Evolutionary conservation across 768 basidiomycete genomes (phyloP).

Genomic region (Serendipita sp.): DNA sequence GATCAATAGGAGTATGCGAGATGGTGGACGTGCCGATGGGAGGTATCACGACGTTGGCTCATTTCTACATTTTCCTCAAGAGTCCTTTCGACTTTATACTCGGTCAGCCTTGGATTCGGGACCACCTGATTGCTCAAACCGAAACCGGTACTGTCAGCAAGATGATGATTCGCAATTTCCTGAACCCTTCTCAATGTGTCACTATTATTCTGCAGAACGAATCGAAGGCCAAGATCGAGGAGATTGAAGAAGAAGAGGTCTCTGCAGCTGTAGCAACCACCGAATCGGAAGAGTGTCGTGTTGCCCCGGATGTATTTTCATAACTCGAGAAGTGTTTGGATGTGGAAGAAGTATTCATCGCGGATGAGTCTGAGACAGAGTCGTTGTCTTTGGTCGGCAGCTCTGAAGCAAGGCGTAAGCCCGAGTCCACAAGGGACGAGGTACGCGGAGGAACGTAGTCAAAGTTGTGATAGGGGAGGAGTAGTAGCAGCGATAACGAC

Average conservation of each 20-base stretch:
- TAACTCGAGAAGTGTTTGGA: too few species aligned
- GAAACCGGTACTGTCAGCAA: background rate
- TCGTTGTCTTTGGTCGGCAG: background rate
- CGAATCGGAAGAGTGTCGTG: too few species aligned
- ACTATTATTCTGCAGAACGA: background rate
- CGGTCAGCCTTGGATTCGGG: background rate
- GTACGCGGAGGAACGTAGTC: too few species aligned
- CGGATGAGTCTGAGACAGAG: too few species aligned
- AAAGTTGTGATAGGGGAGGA: too few species aligned
- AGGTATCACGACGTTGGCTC: background rate
- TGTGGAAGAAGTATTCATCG: too few species aligned
- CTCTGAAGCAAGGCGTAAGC: background rate
- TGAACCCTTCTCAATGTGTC: background rate
- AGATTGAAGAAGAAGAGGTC: background rate
- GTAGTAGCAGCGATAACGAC: too few species aligned
- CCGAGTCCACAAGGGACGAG: background rate
- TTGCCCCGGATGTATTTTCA: too few species aligned
- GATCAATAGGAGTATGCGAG: background rate
- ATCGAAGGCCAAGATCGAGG: background rate
- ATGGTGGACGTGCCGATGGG: background rate
- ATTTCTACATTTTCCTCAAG: background rate
- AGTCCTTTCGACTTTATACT: background rate
- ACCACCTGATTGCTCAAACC: background rate
- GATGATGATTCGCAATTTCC: background rate
- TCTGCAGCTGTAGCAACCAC: background rate